phyloP scores from a whole-genome alignment of 2,329 filamentous ascomycete genomes.

The Fusarium poae region DNA sequence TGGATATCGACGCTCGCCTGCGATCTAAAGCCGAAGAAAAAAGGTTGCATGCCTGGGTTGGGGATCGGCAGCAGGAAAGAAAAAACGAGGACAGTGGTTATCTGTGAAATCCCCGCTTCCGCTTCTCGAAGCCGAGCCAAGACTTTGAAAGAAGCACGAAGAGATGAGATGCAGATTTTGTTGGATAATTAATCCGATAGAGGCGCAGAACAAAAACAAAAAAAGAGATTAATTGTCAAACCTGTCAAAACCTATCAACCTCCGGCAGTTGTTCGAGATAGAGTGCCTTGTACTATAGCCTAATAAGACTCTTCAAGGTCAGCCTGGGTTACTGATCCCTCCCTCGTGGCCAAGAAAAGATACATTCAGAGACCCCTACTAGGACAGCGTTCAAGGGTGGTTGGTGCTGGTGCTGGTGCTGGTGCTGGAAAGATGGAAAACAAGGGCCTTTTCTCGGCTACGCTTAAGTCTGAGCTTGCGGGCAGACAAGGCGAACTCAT shows the following conservation, averaged over 20 bases:
- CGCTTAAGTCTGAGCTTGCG: conserved; percentile 38
- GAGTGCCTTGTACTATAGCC: conserved; percentile 13
- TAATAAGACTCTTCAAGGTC: conserved; percentile 23
- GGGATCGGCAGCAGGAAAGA: conserved; percentile 35
- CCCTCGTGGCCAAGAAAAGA: conserved; percentile 4
- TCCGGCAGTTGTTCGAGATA: conserved; percentile 33
- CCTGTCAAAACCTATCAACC: neutral
- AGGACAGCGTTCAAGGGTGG: conserved; percentile 34
- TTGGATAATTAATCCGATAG: neutral
- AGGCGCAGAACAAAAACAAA: neutral
- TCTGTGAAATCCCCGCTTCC: conserved; percentile 33
- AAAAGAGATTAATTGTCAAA: neutral
- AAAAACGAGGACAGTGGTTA: conserved; percentile 5
- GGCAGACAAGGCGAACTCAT: conserved; percentile 15
- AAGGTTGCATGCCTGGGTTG: conserved; percentile 26
- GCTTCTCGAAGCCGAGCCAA: conserved; percentile 43
- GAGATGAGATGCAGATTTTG: conserved; percentile 11
- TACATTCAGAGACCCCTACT: conserved; percentile 20
- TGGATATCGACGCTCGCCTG: conserved; percentile 6
- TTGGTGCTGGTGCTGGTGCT: conserved; percentile 23
- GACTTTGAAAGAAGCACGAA: conserved; percentile 19
- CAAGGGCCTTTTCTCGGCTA: conserved; percentile 25
- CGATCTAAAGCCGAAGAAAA: conserved; percentile 27
- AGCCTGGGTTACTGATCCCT: conserved; percentile 19
- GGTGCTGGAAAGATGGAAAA: conserved; percentile 17